Percentiles rank a stretch among this genome's conserved stretches.
Conservation (phyloP, 345 rosid genomes). For the Durio zibethinus region DNA sequence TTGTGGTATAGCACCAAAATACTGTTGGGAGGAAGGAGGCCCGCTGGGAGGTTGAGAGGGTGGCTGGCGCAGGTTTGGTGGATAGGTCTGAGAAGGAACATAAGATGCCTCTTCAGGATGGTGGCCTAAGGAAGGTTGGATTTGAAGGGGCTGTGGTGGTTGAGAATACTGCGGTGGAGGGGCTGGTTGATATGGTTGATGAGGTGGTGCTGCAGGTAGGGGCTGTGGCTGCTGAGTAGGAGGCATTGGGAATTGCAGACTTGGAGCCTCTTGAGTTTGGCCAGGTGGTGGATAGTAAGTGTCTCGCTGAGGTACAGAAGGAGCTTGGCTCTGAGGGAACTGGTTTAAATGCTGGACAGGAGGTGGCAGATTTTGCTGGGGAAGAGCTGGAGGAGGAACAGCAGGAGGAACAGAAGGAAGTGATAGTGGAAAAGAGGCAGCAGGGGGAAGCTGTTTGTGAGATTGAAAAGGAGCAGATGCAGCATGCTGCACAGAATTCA, state of each 20-base stretch:
- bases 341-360: slow-evolving; percentile 55
- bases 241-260: slow-evolving; percentile 60
- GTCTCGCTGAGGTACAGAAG: slow-evolving; percentile 61
- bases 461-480: slow-evolving; percentile 53
- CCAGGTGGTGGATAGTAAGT: slow-evolving; percentile 55
- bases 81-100: slow-evolving; percentile 50
- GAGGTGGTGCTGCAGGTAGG: slow-evolving; percentile 41
- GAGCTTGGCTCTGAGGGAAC: slow-evolving; percentile 47
- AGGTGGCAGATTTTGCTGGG: slow-evolving; percentile 53
- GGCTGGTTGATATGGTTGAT: slow-evolving; percentile 52
- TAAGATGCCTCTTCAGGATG: slow-evolving; percentile 65
- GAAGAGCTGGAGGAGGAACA: slow-evolving; percentile 29
- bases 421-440: slow-evolving; percentile 34
- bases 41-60: slow-evolving; percentile 53
- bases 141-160: slow-evolving; percentile 49
- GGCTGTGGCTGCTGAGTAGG: slow-evolving; percentile 45
- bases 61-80: slow-evolving; percentile 52
- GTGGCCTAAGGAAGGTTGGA: slow-evolving; percentile 52
- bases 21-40: slow-evolving; percentile 57
- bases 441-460: slow-evolving; percentile 40
- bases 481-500: slow-evolving; percentile 40
- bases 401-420: slow-evolving; percentile 32
- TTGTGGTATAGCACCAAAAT: slow-evolving; percentile 51
- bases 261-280: slow-evolving; percentile 59
- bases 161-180: slow-evolving; percentile 55